A percentile compares a stretch with the other conserved stretches of the same genome.
Conservation (phyloP, 208 protist species). For the Crithidia mellificae region DNA sequence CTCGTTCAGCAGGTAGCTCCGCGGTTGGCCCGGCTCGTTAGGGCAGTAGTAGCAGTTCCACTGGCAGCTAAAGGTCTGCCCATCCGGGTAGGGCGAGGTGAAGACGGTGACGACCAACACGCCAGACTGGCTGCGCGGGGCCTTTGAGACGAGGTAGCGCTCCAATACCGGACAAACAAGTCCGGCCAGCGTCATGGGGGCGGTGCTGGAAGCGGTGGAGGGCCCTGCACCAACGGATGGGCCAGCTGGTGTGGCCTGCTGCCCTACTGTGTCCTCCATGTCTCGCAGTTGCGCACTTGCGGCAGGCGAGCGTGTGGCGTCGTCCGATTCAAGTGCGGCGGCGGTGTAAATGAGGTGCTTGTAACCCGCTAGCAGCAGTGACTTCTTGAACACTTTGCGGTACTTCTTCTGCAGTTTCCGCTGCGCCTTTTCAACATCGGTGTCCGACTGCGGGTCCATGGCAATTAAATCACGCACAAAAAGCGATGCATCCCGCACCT, state of each 20-base stretch:
- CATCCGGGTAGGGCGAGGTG: slow-evolving; percentile 86
- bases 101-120: slow-evolving; percentile 93
- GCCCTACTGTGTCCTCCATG: slow-evolving; percentile 36
- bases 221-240: too few species aligned
- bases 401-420: slow-evolving; percentile 72
- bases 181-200: slow-evolving; percentile 1
- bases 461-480: slow-evolving; percentile 61
- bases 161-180: slow-evolving; percentile 42
- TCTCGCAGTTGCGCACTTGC: slow-evolving; percentile 10
- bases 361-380: slow-evolving; percentile 80
- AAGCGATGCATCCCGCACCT: slow-evolving; percentile 42
- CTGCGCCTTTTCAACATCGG: slow-evolving; percentile 47
- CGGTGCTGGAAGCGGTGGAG: not conserved
- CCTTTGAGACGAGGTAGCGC: slow-evolving; percentile 81
- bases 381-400: slow-evolving; percentile 70
- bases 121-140: slow-evolving; percentile 85
- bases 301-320: not conserved
- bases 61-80: slow-evolving; percentile 87
- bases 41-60: slow-evolving; percentile 95
- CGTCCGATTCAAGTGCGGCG: not conserved
- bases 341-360: slow-evolving; percentile 42
- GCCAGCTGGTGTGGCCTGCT: not conserved
- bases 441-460: slow-evolving; percentile 29
- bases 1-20: slow-evolving; percentile 90
- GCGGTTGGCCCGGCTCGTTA: slow-evolving; percentile 89